Evolutionary conservation across 2,329 filamentous ascomycete species (phyloP).

Genomic region (Colletotrichum horii): DNA sequence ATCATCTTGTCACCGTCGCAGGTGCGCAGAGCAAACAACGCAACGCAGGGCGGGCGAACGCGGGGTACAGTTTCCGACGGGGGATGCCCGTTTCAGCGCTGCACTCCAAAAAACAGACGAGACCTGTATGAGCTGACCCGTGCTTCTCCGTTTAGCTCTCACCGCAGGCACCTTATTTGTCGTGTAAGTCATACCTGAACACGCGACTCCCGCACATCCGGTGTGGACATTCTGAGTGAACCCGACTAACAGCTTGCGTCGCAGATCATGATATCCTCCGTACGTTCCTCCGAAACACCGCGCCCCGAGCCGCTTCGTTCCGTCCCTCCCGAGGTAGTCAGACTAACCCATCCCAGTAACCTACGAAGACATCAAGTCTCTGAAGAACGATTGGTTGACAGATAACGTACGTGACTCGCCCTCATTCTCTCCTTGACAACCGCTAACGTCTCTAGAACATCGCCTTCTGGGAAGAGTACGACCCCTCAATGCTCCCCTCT

Average conservation of each 20-base stretch:
- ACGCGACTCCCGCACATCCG: not conserved
- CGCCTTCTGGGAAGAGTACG: constrained; percentile 95
- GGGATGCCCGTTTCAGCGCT: constrained; percentile 1
- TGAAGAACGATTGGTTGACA: constrained; percentile 94
- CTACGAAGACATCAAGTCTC: constrained; percentile 84
- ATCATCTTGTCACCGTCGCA: not conserved
- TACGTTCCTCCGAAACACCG: constrained; percentile 1
- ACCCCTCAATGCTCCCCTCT: constrained; percentile 29
- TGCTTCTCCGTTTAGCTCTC: constrained; percentile 30
- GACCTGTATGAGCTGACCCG: constrained; percentile 18
- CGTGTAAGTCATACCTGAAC: constrained; percentile 42
- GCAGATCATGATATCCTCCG: constrained; percentile 35
- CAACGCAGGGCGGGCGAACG: not conserved
- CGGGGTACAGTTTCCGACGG: not conserved
- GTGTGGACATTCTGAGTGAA: not conserved
- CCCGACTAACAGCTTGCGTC: not conserved
- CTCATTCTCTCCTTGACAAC: not conserved
- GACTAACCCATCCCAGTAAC: constrained; percentile 64
- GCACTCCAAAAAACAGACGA: not conserved
- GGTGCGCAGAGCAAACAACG: not conserved
- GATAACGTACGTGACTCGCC: constrained; percentile 74
- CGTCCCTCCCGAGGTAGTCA: not conserved
- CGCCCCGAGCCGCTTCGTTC: not conserved
- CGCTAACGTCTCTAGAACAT: constrained; percentile 69
- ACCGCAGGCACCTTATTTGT: constrained; percentile 47